These are phyloP conservation scores for Yarrowia deformans DNA, from an alignment of 805 yeast species.

Conservation along the genomic window DNA sequence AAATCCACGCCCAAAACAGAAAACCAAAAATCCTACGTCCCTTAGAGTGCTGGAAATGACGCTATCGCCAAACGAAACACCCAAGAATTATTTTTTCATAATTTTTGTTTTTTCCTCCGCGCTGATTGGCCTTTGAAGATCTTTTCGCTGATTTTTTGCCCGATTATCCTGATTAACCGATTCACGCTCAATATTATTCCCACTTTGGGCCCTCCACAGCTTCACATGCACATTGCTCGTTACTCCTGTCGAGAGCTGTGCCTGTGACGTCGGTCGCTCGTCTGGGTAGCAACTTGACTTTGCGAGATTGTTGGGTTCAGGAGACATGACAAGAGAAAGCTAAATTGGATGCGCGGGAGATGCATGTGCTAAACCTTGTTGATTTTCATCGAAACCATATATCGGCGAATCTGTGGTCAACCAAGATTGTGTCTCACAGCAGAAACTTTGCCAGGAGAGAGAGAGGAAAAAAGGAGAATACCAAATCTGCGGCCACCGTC, in stretches of 20 bases:
- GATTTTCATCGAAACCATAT: background rate
- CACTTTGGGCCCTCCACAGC: background rate
- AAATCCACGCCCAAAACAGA: no score
- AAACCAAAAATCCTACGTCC: background rate
- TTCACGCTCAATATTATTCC: background rate
- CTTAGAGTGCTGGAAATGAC: background rate
- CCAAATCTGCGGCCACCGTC: no score
- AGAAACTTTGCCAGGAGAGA: no score
- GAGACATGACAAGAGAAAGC: background rate
- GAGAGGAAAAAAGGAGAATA: no score
- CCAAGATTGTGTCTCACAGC: no score
- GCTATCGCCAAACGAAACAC: no score
- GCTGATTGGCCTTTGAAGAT: no score
- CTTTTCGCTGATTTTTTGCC: no score
- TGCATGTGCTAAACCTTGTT: background rate
- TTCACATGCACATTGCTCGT: conserved; percentile 17
- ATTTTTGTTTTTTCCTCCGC: no score
- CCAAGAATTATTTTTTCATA: no score
- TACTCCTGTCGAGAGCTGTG: background rate
- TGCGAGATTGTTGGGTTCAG: conserved; percentile 28
- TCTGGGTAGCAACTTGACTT: conserved; percentile 16
- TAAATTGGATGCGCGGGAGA: background rate
- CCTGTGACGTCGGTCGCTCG: background rate
- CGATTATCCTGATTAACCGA: background rate
- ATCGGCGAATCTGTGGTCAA: background rate